These are phyloP conservation scores for Pythium dissimile DNA, from an alignment of 352 stramenopile species.

Conservation along the genomic window DNA sequence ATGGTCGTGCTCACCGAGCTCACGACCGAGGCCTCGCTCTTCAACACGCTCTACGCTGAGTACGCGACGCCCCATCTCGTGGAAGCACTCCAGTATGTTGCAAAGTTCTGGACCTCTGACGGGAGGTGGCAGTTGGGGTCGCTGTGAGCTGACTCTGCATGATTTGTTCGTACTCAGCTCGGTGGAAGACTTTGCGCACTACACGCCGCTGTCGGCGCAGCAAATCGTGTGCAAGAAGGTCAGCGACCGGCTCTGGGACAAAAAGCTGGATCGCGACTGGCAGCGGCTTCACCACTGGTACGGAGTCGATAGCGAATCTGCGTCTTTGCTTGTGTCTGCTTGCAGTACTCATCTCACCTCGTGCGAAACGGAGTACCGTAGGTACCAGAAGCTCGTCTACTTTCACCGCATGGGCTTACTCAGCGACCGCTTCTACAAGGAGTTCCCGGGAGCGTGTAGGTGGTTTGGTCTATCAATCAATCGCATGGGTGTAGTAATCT, in stretches of 20 bases:
- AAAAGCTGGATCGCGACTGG: constrained; percentile 57
- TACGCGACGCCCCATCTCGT: constrained; percentile 59
- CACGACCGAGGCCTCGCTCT: constrained; percentile 62
- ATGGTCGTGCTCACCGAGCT: constrained; percentile 74
- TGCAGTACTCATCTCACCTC: too few relatives aligned
- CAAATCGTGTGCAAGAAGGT: constrained; percentile 45
- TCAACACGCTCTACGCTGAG: constrained; percentile 75
- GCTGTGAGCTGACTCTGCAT: neutral
- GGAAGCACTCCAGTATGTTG: constrained; percentile 45
- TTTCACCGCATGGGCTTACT: constrained; percentile 69
- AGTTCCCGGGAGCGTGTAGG: constrained; percentile 56
- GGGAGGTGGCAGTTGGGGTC: neutral
- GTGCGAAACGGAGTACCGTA: too few relatives aligned
- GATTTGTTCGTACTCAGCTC: constrained; percentile 23
- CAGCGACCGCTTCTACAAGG: constrained; percentile 55
- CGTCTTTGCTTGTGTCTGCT: neutral
- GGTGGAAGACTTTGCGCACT: constrained; percentile 57
- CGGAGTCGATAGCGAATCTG: neutral
- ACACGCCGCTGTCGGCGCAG: constrained; percentile 26
- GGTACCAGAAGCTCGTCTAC: constrained; percentile 73
- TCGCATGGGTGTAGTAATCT: neutral
- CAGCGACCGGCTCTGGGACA: constrained; percentile 42
- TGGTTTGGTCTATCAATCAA: too few relatives aligned
- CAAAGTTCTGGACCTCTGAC: neutral
- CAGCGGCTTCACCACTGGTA: constrained; percentile 64